phyloP scores from a whole-genome alignment of 352 stramenopile genomes.

The Thalassiosira mediterranea region DNA sequence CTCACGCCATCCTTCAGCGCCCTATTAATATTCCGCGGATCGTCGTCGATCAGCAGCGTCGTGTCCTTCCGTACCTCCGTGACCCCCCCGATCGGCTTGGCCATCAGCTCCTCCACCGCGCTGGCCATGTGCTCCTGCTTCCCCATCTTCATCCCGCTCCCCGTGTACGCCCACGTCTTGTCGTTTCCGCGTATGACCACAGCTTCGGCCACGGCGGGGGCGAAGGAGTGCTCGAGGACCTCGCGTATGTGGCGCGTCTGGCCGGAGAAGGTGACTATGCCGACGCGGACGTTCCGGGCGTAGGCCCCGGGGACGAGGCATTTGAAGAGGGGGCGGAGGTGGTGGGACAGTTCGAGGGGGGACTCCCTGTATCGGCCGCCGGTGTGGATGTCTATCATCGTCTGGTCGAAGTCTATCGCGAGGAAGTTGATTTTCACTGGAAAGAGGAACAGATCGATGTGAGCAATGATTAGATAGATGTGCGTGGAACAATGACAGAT shows the following conservation, averaged over 20 bases:
- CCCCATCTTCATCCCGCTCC: slow-evolving; percentile 67
- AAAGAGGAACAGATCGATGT: too few relatives aligned
- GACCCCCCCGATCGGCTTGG: slow-evolving; percentile 27
- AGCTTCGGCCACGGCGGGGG: slow-evolving; percentile 44
- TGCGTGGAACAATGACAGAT: neutral
- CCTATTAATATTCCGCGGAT: slow-evolving; percentile 84
- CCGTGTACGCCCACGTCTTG: slow-evolving; percentile 81
- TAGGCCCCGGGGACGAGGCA: slow-evolving; percentile 69
- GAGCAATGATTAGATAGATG: neutral
- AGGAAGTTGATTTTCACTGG: slow-evolving; percentile 86
- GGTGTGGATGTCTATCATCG: slow-evolving; percentile 87
- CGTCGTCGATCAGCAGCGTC: slow-evolving; percentile 88
- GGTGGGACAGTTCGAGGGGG: slow-evolving; percentile 72
- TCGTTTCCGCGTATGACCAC: slow-evolving; percentile 83
- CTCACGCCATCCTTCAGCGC: slow-evolving; percentile 80
- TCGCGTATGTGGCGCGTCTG: slow-evolving; percentile 80
- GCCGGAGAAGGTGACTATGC: slow-evolving; percentile 86
- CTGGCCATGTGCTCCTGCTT: slow-evolving; percentile 86
- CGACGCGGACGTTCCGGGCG: slow-evolving; percentile 75
- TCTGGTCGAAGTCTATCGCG: slow-evolving; percentile 89
- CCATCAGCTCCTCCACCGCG: slow-evolving; percentile 78
- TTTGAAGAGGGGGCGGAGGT: slow-evolving; percentile 85
- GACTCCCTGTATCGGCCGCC: slow-evolving; percentile 80
- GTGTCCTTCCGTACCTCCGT: slow-evolving; percentile 61
- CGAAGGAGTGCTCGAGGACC: slow-evolving; percentile 74